Evolutionary conservation across 768 basidiomycete species (phyloP), one percentile per base, ranked within the genome.

Genomic region (Serendipita sp.): DNA sequence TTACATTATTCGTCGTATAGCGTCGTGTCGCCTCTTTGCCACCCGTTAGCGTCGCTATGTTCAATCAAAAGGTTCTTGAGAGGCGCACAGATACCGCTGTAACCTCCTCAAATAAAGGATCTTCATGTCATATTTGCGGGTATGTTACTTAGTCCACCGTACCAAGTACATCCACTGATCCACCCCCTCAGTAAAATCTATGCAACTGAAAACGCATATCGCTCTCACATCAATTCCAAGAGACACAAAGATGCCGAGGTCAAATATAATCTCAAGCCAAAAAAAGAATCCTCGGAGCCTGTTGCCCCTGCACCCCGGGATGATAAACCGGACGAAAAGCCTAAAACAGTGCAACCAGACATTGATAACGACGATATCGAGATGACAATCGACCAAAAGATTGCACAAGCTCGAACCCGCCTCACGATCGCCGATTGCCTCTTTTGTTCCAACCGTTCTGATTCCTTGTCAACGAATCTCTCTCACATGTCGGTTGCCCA

Each of bases 1-100:
- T 48, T 11, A 63, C 38, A 16, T 66, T 30, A 34, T 63, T n/a
- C 16, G 38, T 11, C 34, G 7, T 24, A 24, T 54, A 75, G 78
- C 88, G 94, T 68, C 85, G 92, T 34, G 89, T 98, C 16, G 94
- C 95, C 1, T 83, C 81, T 3, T 80, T 99, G 1, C 88, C 91
- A 7, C 93, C 95, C 1, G 84, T 99, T 70, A 85, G 83, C 66
- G 81, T 80, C 0, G 75, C 79, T 4, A 69, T 86, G 1, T 99
- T 97, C 76, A 86, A 93, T 69, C 83, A 91, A 70, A 98, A 97
- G 71, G 87, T 96, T 11, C 72, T 87, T 34, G 89, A 95, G 67
- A 77, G 90, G 68, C 78, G 83, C 15, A 79, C 83, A 48, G 87
- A 93, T 74, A 89, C 88, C 1, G 85, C 88, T 0, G 76, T 88